These are phyloP conservation scores for Prosopis cineraria DNA, from an alignment of 306 rosid species.

Conservation along the genomic window DNA sequence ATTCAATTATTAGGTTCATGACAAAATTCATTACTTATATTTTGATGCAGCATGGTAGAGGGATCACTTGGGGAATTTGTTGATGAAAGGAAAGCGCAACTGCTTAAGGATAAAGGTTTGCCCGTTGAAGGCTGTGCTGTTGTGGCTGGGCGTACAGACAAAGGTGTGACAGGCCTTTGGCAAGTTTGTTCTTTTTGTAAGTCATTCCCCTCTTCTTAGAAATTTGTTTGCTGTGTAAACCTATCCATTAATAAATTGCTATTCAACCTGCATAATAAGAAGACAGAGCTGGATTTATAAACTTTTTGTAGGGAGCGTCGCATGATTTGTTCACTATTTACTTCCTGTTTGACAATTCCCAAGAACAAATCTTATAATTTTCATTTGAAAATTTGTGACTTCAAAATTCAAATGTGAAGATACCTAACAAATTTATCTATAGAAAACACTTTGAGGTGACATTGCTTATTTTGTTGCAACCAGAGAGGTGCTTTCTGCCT, in stretches of 20 bases:
- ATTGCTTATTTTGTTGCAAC: background rate
- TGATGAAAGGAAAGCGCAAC: conserved; percentile 76
- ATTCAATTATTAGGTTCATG: background rate
- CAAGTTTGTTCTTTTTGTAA: conserved; percentile 96
- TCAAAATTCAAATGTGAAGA: conserved; percentile 4
- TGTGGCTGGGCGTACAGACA: conserved; percentile 99
- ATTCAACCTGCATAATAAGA: conserved; percentile 13
- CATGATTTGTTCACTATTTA: background rate
- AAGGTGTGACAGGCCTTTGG: conserved; percentile 89
- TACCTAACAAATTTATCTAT: background rate
- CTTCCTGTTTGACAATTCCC: background rate
- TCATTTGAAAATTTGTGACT: background rate
- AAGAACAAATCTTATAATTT: conserved; percentile 6
- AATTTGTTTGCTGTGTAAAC: conserved; percentile 3
- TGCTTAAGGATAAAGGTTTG: conserved; percentile 66
- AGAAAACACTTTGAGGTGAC: background rate
- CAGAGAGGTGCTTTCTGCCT: background rate
- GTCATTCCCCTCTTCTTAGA: conserved; percentile 34
- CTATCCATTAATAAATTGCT: conserved; percentile 1
- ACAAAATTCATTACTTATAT: background rate
- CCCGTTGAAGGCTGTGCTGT: conserved; percentile 72
- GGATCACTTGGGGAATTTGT: conserved; percentile 76
- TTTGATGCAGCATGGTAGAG: conserved; percentile 62
- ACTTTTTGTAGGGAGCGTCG: background rate
- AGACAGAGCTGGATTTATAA: conserved; percentile 8